Evolutionary conservation across 106 monocot species (phyloP).

Genomic region (Triglochin maritima): DNA sequence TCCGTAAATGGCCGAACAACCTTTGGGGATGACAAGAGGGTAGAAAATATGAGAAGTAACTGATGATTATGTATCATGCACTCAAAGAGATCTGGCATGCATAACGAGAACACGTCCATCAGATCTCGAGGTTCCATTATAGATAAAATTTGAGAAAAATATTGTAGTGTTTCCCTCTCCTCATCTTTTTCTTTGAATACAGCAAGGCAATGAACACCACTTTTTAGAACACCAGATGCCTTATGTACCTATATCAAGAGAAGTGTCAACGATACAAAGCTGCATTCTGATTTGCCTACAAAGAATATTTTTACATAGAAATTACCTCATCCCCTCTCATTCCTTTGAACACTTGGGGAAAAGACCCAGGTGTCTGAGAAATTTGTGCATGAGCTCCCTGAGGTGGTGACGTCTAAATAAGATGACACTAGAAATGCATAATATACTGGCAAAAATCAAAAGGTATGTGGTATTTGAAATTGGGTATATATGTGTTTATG

Average conservation of each 20-base stretch:
- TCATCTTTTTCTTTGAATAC: constrained; percentile 96
- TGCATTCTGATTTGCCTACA: no score
- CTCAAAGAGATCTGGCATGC: constrained; percentile 93
- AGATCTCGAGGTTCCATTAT: constrained; percentile 98
- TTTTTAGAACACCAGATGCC: constrained; percentile 92
- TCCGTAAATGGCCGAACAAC: constrained; percentile 86
- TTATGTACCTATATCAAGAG: constrained; percentile 55
- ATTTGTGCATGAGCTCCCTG: constrained; percentile 57
- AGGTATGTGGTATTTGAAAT: neutral
- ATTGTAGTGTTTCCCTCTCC: constrained; percentile 85
- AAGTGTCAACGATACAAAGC: neutral
- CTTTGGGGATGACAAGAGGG: constrained; percentile 71
- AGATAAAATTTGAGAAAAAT: constrained; percentile 84
- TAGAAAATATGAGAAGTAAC: constrained; percentile 82
- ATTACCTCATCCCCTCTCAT: constrained; percentile 97
- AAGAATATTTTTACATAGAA: neutral
- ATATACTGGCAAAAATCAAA: neutral
- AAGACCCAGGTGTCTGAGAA: constrained; percentile 40
- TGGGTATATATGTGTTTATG: neutral
- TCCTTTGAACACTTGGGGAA: constrained; percentile 59
- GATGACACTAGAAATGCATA: neutral
- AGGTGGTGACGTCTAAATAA: constrained; percentile 38
- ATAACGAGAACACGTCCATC: constrained; percentile 94
- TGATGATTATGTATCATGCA: constrained; percentile 85
- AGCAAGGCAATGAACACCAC: constrained; percentile 86